Base-by-base conservation (phyloP, 2,329 filamentous ascomycete species). In the Xylariaceae sp. region DNA sequence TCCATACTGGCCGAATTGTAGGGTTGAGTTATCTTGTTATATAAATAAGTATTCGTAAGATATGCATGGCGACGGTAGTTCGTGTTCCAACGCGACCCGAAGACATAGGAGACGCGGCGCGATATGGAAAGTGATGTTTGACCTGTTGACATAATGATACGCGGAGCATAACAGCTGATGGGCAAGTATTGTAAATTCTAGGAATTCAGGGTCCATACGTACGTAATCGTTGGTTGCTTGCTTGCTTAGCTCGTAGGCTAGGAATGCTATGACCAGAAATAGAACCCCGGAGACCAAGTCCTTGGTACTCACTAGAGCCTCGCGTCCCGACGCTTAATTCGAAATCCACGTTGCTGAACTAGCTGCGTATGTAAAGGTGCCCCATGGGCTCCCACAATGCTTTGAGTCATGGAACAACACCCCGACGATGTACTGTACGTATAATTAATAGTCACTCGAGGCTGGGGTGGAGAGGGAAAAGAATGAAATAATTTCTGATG, bases 331-430 rank as follows among this genome's bases (percentile, higher is more conserved):
- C 18, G 32, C 32, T 37, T 37, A 37, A 12, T 37, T 37, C 32
- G 32, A 37, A n/a, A 10, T 14, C 32, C 5, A 16, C 32, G 23
- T 50, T 52, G 37, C 19, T 46, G 19, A 49, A 47, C 23, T n/a
- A n/a, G n/a, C n/a, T 42, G 20, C 46, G 26, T 53, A 54, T 44
- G 45, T 23, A 57, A 56, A n/a, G 49, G 53, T 19, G 43, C 45
- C 46, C 51, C 52, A 46, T 48, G 53, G 51, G 45, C 29, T 61
- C 53, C 52, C 49, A 49, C 45, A 44, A 52, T 61, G 59, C 23
- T 61, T 56, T 61, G 53, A 59, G 54, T 50, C 48, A 19, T 45
- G 40, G n/a, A 29, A 52, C 40, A 26, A 26, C 26, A 29, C 32
- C 32, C 32, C 12, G 32, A 37, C 32, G 32, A 37, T n/a, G n/a